Evolutionary conservation across 2,329 filamentous ascomycete genomes (phyloP).

Genomic region (Didymella keratinophila): DNA sequence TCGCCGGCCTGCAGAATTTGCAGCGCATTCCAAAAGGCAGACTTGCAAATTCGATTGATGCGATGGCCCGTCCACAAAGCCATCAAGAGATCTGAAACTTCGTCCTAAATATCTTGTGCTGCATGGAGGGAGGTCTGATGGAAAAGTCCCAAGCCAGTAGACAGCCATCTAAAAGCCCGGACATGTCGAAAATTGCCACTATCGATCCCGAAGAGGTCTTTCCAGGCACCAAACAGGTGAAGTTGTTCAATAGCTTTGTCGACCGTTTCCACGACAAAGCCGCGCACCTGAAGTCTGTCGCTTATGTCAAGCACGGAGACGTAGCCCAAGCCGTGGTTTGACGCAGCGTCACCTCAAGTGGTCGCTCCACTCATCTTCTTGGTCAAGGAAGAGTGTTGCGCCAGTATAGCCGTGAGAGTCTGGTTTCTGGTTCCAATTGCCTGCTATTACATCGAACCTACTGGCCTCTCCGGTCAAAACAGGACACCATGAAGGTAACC

Average conservation of each 20-base stretch:
- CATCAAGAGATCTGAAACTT: conserved; percentile 1
- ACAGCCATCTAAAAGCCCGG: not conserved
- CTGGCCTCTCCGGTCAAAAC: not conserved
- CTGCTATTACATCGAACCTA: too few species aligned
- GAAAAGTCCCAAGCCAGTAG: not conserved
- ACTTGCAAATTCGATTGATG: not conserved
- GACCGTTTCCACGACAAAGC: not conserved
- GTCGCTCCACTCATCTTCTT: not conserved
- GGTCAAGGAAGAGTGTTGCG: not conserved
- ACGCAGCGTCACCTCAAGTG: not conserved
- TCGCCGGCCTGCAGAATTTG: not conserved
- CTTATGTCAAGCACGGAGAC: not conserved
- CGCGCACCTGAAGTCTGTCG: not conserved
- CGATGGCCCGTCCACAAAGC: conserved; percentile 3
- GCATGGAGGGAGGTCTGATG: not conserved
- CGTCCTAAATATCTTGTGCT: not conserved
- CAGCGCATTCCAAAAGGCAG: not conserved
- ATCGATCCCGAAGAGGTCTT: too few species aligned
- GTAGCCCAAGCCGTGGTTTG: not conserved
- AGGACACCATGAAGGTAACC: conserved; percentile 15
- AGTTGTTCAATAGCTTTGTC: not conserved
- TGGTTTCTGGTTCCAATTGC: too few species aligned
- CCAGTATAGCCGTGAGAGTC: not conserved
- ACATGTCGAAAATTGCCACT: not conserved
- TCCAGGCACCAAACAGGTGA: too few species aligned